A percentile compares a stretch with the other conserved stretches of the same genome.
phyloP scores from a whole-genome alignment of 257 asterid genomes.

The Solanum chiquidenum region DNA sequence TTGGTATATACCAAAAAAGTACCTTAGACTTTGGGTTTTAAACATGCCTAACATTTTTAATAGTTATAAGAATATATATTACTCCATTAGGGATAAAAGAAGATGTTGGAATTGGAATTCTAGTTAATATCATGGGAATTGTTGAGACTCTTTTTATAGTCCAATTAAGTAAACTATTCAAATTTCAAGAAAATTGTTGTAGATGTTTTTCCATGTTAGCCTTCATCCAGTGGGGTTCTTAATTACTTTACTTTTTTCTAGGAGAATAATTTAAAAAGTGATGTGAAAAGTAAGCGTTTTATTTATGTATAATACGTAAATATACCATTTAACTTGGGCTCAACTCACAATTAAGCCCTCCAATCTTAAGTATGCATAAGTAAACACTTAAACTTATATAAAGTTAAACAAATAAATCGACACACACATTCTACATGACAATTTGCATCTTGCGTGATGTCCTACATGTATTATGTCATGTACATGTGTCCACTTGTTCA shows the following conservation, averaged over 20 bases:
- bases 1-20: not conserved
- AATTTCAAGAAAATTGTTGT: too few relatives aligned
- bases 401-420: too few relatives aligned
- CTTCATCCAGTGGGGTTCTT: too few relatives aligned
- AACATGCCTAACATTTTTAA: not conserved
- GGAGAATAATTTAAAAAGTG: not conserved
- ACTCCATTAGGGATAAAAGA: not conserved
- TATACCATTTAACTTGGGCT: not conserved
- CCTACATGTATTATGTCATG: not conserved
- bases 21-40: not conserved
- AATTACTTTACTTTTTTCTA: too few relatives aligned
- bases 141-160: too few relatives aligned
- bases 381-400: too few relatives aligned
- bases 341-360: not conserved
- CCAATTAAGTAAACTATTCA: too few relatives aligned
- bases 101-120: not conserved
- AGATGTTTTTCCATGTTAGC: too few relatives aligned
- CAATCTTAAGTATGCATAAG: too few relatives aligned
- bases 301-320: too few relatives aligned
- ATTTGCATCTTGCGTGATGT: not conserved
- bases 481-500: not conserved
- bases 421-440: not conserved
- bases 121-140: too few relatives aligned
- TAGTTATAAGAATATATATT: not conserved
- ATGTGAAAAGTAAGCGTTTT: not conserved